Base-by-base conservation (phyloP, 768 basidiomycete genomes). In the Termitomyces sp. region DNA sequence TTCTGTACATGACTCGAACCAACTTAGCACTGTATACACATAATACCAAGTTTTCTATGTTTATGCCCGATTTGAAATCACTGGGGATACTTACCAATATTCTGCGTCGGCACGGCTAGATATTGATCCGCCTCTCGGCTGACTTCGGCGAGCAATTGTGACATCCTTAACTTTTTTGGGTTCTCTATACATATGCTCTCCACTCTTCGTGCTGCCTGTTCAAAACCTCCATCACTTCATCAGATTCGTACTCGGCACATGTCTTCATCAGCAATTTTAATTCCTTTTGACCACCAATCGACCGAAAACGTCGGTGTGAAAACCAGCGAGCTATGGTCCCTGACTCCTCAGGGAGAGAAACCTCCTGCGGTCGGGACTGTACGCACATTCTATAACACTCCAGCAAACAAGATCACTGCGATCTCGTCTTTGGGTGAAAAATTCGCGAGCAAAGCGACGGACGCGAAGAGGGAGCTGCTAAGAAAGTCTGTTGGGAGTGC, bases 401-500 rank as follows among this genome's bases (percentile, higher is more conserved):
- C 83, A 3, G 57, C 65, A 12, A 70, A 69, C 12, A 76, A 76
- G 54, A 70, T 85, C 45, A 80, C 84, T 1, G 77, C 83, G 0
- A 68, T 88, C 16, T 77, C 83, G 9, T 84, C 85, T 34, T 73
- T 87, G 8, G 86, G 86, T 0, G 81, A 82, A 0, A 77, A 71
- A 2, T 87, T 82, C 64, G 67, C 72, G 4, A 60, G 63, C 37
- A 83, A 83, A 63, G 74, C 69, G 6, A 75, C 65, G 1, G 71
- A 77, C 36, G 75, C 73, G 41, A 81, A 75, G 65, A 74, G 85
- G n/a, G 91, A 93, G 68, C 60, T 83, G 4, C 77, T 92, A 33
- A 77, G 91, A 64, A 84, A 82, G 64, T 80, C 88, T 10, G 79
- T 92, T 15, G 92, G 87, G 10, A 82, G 77, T 51, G 88, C 84